These are phyloP conservation scores for Fragilaria radians DNA, from an alignment of 108 stramenopile genomes.

Conservation along the genomic window DNA sequence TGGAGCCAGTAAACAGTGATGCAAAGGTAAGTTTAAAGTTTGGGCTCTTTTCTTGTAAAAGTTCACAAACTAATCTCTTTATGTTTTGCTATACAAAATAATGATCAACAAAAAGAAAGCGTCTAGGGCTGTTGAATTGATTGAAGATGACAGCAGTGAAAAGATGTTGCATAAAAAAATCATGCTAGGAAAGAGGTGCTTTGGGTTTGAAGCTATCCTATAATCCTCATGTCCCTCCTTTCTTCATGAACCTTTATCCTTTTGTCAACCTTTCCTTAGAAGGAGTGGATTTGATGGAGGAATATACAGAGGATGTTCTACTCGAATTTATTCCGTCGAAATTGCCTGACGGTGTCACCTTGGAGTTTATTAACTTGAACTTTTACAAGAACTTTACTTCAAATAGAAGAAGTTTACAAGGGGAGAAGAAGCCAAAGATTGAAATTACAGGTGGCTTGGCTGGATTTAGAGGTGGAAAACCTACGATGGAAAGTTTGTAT, in stretches of 20 bases:
- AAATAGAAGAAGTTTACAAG: background rate
- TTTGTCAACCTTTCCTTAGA: background rate
- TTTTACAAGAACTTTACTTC: background rate
- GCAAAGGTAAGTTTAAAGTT: too few species aligned
- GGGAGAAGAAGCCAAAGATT: background rate
- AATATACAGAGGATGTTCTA: background rate
- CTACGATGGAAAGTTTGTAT: background rate
- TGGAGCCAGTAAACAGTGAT: too few species aligned
- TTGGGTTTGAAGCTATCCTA: too few species aligned
- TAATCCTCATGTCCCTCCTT: too few species aligned
- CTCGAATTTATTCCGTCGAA: background rate
- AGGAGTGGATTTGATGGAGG: background rate
- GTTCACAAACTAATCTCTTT: too few species aligned
- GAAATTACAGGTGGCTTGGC: background rate
- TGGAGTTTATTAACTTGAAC: background rate
- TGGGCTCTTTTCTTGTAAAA: too few species aligned
- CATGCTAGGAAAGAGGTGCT: too few species aligned
- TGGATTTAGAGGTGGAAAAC: background rate
- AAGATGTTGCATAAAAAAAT: constrained; percentile 1
- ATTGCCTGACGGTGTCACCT: background rate
- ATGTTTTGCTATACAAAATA: too few species aligned
- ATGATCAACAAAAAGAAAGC: too few species aligned
- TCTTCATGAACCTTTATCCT: background rate
- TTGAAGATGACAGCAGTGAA: background rate
- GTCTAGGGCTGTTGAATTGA: background rate